Evolutionary conservation across 768 basidiomycete species (phyloP).

Genomic region (Termitomyces sp.): DNA sequence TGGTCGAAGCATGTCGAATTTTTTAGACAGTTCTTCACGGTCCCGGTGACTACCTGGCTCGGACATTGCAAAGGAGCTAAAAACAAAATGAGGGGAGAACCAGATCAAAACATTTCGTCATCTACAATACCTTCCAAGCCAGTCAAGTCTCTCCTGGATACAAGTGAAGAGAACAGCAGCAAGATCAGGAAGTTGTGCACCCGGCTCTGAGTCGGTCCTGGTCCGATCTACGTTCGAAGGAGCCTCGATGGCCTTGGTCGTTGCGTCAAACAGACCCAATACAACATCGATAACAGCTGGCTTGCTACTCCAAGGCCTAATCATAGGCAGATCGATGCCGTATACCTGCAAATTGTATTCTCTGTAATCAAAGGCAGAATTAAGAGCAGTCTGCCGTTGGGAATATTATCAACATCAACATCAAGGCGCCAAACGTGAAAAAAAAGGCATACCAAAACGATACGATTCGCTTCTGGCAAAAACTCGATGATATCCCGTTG

Average conservation of each 20-base stretch:
- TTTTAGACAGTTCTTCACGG: constrained; percentile 51
- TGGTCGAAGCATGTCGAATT: constrained; percentile 67
- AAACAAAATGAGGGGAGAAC: not conserved
- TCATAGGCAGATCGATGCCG: constrained; percentile 65
- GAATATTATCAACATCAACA: not conserved
- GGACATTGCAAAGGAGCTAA: constrained; percentile 39
- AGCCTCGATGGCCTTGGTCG: constrained; percentile 43
- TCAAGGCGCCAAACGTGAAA: not conserved
- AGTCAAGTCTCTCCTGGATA: constrained; percentile 62
- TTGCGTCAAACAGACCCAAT: constrained; percentile 64
- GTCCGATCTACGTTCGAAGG: constrained; percentile 21
- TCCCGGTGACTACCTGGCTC: constrained; percentile 50
- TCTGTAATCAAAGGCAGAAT: constrained; percentile 71
- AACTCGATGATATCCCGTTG: constrained; percentile 36
- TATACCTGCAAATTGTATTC: constrained; percentile 69
- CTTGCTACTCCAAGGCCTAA: constrained; percentile 81
- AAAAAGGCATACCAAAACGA: constrained; percentile 52
- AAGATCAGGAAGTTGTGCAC: constrained; percentile 56
- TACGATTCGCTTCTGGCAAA: constrained; percentile 62
- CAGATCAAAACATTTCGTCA: not conserved
- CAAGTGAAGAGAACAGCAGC: constrained; percentile 60
- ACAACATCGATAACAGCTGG: constrained; percentile 61
- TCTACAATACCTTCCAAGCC: constrained; percentile 50
- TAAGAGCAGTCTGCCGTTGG: constrained; percentile 53
- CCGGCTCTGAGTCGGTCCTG: constrained; percentile 29